These are phyloP conservation scores for Saitoella complicata DNA, from an alignment of 805 yeast genomes.

Conservation along the genomic window DNA sequence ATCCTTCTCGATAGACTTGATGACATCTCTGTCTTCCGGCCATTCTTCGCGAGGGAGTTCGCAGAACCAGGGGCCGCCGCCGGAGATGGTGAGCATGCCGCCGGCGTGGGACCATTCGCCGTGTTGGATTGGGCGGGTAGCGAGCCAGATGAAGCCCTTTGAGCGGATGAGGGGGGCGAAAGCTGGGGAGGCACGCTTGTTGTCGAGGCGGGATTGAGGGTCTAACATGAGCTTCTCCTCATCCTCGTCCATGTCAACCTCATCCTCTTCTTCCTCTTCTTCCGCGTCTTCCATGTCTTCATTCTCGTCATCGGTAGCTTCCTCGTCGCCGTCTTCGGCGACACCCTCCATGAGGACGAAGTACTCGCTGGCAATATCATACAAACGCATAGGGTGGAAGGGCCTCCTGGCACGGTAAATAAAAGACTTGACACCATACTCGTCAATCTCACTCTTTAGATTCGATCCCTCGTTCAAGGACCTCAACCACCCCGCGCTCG, in stretches of 20 bases:
- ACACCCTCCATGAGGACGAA: constrained; percentile 19
- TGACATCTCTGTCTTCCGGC: constrained; percentile 22
- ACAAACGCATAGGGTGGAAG: constrained; percentile 30
- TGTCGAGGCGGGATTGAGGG: constrained; percentile 16
- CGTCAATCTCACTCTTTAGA: constrained; percentile 33
- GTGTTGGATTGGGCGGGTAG: constrained; percentile 25
- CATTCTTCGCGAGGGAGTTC: constrained; percentile 22
- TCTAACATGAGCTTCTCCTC: constrained; percentile 7
- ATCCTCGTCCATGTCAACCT: constrained; percentile 8
- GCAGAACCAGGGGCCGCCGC: constrained; percentile 30
- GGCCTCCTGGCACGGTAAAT: constrained; percentile 28
- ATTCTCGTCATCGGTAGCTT: constrained; percentile 4
- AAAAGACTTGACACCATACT: constrained; percentile 31
- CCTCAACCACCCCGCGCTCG: constrained; percentile 32
- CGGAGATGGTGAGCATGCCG: constrained; percentile 26
- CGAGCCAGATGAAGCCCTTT: constrained; percentile 32
- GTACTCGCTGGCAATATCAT: constrained; percentile 23
- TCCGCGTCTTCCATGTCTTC: constrained; percentile 6
- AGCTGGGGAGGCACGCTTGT: constrained; percentile 22
- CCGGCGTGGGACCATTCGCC: constrained; percentile 34
- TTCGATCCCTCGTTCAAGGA: constrained; percentile 26
- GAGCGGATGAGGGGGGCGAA: constrained; percentile 27
- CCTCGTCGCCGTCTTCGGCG: constrained; percentile 15
- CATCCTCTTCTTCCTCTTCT: constrained; percentile 10
- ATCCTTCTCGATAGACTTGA: constrained; percentile 22